Evolutionary conservation across 768 basidiomycete genomes (phyloP).

Genomic region (Leccinum imitatum): DNA sequence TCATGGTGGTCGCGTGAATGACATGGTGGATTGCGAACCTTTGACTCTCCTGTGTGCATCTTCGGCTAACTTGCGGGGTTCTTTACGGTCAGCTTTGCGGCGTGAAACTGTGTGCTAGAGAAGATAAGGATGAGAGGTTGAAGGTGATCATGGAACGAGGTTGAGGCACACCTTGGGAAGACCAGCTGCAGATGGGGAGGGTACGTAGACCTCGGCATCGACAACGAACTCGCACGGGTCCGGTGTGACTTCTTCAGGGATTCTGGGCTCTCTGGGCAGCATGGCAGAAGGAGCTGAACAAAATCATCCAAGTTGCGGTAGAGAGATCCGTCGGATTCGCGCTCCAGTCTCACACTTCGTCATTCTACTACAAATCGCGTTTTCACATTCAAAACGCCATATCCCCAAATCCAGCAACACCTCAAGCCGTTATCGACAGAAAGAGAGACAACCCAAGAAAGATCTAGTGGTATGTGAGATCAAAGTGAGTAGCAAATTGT

Average conservation of each 20-base stretch:
- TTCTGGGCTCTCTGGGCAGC: constrained; percentile 11
- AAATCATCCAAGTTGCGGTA: neutral
- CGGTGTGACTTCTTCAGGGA: constrained; percentile 3
- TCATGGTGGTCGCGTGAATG: constrained; percentile 1
- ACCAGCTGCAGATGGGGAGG: constrained; percentile 46
- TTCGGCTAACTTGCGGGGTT: constrained; percentile 38
- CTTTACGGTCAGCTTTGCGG: constrained; percentile 58
- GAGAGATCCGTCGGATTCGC: neutral
- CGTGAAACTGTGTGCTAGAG: constrained; percentile 45
- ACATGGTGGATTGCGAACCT: constrained; percentile 40
- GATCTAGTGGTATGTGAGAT: constrained; percentile 13
- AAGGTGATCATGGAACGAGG: neutral
- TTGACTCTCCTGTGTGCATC: constrained; percentile 54
- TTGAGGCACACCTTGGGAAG: constrained; percentile 54
- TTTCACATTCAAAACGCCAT: neutral
- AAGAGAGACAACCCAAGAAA: constrained; percentile 8
- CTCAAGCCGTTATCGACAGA: constrained; percentile 13
- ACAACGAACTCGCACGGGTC: constrained; percentile 53
- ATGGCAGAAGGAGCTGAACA: constrained; percentile 10
- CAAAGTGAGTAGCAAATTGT: constrained; percentile 14
- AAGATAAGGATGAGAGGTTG: constrained; percentile 8
- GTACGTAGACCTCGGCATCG: constrained; percentile 62
- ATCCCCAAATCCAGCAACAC: constrained; percentile 5
- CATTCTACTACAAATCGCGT: constrained; percentile 2
- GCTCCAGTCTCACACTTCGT: neutral